A percentile compares a stretch with the other conserved stretches of the same genome.
phyloP scores from a whole-genome alignment of 345 rosid genomes.

The Cochlearia excelsa region DNA sequence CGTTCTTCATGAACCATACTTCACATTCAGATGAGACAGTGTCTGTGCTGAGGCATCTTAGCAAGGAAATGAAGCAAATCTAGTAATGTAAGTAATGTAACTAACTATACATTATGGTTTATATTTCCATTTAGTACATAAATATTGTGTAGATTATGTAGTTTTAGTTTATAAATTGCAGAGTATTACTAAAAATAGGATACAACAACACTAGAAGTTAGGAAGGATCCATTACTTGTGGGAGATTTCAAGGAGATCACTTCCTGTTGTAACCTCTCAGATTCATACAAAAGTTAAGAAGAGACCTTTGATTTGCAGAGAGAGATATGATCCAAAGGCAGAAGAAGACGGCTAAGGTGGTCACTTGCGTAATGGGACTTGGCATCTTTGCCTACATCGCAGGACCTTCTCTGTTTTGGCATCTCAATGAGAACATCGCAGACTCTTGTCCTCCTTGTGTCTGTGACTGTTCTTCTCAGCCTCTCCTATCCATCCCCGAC shows the following conservation, averaged over 20 bases:
- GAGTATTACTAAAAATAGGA: slow-evolving; percentile 23
- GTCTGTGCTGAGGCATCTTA: slow-evolving; percentile 35
- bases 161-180: not conserved
- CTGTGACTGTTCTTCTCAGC: slow-evolving; percentile 63
- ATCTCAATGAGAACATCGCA: slow-evolving; percentile 41
- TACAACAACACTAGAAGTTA: not conserved
- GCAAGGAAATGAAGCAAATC: slow-evolving; percentile 38
- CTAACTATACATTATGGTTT: not conserved
- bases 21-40: slow-evolving; percentile 50
- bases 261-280: slow-evolving; percentile 25
- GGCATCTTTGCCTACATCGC: slow-evolving; percentile 45
- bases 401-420: slow-evolving; percentile 62
- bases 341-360: slow-evolving; percentile 43
- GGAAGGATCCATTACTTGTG: slow-evolving; percentile 34
- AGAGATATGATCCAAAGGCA: slow-evolving; percentile 39
- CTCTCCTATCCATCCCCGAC: slow-evolving; percentile 47
- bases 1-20: slow-evolving; percentile 47
- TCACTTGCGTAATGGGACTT: slow-evolving; percentile 41
- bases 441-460: slow-evolving; percentile 49
- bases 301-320: slow-evolving; percentile 21
- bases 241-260: slow-evolving; percentile 25
- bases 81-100: slow-evolving; percentile 2
- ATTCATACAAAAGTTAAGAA: slow-evolving; percentile 24
- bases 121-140: not conserved
- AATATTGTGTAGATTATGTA: not conserved